Evolutionary conservation across 768 basidiomycete species (phyloP).

Genomic region (Tephrocybe sp.): DNA sequence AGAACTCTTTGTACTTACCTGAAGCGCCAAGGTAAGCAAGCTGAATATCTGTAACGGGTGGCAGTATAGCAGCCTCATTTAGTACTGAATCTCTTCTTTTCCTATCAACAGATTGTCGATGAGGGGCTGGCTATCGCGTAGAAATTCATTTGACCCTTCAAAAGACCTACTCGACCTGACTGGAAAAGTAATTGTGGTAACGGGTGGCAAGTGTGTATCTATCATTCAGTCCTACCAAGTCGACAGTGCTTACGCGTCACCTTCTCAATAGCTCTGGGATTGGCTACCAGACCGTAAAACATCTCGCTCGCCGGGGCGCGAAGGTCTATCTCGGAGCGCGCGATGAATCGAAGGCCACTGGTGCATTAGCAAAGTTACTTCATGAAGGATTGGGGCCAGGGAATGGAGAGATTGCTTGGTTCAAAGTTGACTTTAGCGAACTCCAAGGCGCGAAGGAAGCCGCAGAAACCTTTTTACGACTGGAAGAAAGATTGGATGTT

Average conservation of each 20-base stretch:
- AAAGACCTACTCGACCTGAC: conserved; percentile 18
- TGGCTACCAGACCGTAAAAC: conserved; percentile 43
- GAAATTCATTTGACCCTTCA: conserved; percentile 10
- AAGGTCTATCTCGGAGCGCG: conserved; percentile 52
- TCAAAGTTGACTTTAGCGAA: conserved; percentile 37
- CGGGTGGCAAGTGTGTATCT: conserved; percentile 14
- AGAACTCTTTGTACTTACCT: no score
- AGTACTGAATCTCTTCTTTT: background rate
- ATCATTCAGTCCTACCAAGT: no score
- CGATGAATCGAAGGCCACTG: conserved; percentile 28
- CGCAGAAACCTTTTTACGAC: conserved; percentile 29
- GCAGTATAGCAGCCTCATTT: background rate
- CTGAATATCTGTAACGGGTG: no score
- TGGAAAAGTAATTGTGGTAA: conserved; percentile 16
- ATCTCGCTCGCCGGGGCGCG: conserved; percentile 45
- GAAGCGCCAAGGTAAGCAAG: no score
- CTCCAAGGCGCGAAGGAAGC: conserved; percentile 30
- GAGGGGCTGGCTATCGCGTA: conserved; percentile 12
- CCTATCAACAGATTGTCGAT: background rate
- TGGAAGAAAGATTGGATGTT: conserved; percentile 22
- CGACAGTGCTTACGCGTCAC: no score
- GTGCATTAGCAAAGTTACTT: conserved; percentile 22
- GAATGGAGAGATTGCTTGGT: conserved; percentile 30
- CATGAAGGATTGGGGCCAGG: conserved; percentile 28
- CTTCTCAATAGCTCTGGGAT: conserved; percentile 37